Evolutionary conservation across 2,329 filamentous ascomycete genomes (phyloP), one percentile per base, ranked within the genome.

Genomic region (Xylaria sp.): DNA sequence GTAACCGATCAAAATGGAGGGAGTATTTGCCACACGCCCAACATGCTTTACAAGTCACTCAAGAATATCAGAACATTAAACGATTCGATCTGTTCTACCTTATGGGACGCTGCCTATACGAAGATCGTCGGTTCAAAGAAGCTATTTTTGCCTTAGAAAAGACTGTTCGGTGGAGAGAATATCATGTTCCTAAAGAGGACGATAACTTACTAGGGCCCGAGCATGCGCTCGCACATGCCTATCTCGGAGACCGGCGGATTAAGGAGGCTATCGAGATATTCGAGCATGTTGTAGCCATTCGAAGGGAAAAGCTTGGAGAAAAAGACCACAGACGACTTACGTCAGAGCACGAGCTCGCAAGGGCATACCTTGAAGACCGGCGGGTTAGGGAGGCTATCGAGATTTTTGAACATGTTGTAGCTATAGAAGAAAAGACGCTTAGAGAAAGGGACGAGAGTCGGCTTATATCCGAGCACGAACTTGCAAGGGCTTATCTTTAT

Each of bases 21-120:
- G 62, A 66, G 52, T 78, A 76, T 39, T 52, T 78, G 23, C 74
- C 76, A 53, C 77, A 79, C 68, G 72, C 72, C 56, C 48, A 75
- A 7, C 65, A 68, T 46, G 59, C 76, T 41, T 67, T 78, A 10
- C 65, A 70, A n/a, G 28, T 59, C 13, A 72, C 63, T 48, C 63
- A 71, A 28, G 66, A 64, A 15, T 57, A 45, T 56, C 25, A 69
- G n/a, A 41, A 66, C 55, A 20, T 61, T 36, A 70, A 76, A 55
- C 71, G 50, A 53, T 72, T 61, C 32, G 32, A 73, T 28, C 48
- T 79, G 4, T 67, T 41, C 46, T 62, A 65, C 23, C 15, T 13
- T 20, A 69, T 77, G 45, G 76, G 75, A 15, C 12, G 9, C 13
- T 76, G 67, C 45, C 66, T 79, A 32, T 10, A 52, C 46, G 10